These are phyloP conservation scores for Trichoderma sp. DNA, from an alignment of 2,329 filamentous ascomycete species.

Conservation along the genomic window DNA sequence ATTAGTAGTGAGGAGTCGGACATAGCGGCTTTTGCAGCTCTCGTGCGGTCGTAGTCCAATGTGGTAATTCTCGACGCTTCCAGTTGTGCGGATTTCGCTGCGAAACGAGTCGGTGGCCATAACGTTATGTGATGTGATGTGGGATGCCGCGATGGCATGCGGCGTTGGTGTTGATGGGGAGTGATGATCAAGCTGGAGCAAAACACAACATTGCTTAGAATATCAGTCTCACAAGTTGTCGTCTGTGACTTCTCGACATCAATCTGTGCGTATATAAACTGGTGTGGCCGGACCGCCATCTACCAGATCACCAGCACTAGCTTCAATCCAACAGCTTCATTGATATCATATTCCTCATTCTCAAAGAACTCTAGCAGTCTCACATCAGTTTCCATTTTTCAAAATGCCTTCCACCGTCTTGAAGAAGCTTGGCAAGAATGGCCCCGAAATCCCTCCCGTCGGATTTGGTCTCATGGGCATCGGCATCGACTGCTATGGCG, in stretches of 20 bases:
- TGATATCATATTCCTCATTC: background rate
- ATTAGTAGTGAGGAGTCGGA: background rate
- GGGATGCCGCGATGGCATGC: background rate
- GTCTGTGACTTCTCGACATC: background rate
- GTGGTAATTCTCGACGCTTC: background rate
- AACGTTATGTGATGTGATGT: background rate
- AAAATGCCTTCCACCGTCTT: constrained; percentile 14
- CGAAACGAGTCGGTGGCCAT: background rate
- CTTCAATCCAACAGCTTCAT: background rate
- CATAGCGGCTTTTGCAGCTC: constrained; percentile 10
- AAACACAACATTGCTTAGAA: background rate
- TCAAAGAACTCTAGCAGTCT: background rate
- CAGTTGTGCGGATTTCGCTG: background rate
- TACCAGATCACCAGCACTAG: background rate
- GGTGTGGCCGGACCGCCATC: background rate
- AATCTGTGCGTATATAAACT: background rate
- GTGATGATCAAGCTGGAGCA: background rate
- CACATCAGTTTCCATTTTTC: background rate
- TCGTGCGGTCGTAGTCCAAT: background rate
- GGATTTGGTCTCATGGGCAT: constrained; percentile 57
- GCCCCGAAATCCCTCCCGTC: constrained; percentile 49
- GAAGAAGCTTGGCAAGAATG: constrained; percentile 46
- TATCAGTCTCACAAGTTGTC: background rate
- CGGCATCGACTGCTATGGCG: constrained; percentile 36
- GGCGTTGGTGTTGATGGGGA: background rate